These are phyloP conservation scores for Podospora didyma DNA, from an alignment of 495 filamentous ascomycete species.

Conservation along the genomic window DNA sequence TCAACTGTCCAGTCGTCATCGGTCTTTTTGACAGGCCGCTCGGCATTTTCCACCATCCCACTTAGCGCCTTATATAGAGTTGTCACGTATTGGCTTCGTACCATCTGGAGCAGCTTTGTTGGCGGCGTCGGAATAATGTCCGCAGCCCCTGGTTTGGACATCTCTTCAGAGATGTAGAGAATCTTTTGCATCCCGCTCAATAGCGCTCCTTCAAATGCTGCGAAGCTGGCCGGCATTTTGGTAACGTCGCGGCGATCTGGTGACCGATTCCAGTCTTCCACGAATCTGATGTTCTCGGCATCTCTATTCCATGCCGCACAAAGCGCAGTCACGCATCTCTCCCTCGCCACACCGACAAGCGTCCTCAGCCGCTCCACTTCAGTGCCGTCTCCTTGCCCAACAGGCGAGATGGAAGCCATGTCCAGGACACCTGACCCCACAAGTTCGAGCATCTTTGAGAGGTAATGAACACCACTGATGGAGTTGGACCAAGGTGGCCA, in stretches of 20 bases:
- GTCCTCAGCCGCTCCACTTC: constrained; percentile 62
- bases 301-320: constrained; percentile 86
- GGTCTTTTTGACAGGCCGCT: constrained; percentile 58
- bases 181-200: constrained; percentile 87
- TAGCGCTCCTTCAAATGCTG: constrained; percentile 72
- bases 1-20: constrained; percentile 58
- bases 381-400: constrained; percentile 51
- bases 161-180: constrained; percentile 83
- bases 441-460: constrained; percentile 72
- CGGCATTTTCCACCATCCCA: constrained; percentile 94
- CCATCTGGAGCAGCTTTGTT: constrained; percentile 78
- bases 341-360: constrained; percentile 73
- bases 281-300: constrained; percentile 77
- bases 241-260: constrained; percentile 77
- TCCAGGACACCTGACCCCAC: constrained; percentile 83
- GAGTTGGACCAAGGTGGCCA: constrained; percentile 94
- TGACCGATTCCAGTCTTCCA: constrained; percentile 88
- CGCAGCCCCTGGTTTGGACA: constrained; percentile 58
- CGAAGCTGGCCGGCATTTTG: constrained; percentile 80
- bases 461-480: constrained; percentile 79
- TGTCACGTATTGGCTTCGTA: constrained; percentile 80
- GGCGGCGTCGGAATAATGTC: constrained; percentile 80
- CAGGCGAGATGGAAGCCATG: constrained; percentile 69
- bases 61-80: constrained; percentile 88
- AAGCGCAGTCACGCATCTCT: constrained; percentile 74